A percentile compares a stretch with the other conserved stretches of the same genome.
Conservation (phyloP, 345 rosid species). For the Anastatica hierochuntica region DNA sequence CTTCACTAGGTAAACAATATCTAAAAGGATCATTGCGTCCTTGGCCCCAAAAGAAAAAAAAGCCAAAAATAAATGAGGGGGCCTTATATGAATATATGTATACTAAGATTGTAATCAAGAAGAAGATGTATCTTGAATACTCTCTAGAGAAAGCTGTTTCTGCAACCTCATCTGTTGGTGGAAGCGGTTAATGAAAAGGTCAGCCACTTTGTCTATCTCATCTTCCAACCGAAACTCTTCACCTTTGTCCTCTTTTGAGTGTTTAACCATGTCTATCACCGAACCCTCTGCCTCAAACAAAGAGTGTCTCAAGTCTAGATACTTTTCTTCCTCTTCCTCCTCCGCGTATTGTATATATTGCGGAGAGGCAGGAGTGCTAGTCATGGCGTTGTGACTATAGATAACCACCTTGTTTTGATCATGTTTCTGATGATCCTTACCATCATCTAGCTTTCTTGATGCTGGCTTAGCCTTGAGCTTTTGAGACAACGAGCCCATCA, state of each 20-base stretch:
- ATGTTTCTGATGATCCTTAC: too few species aligned
- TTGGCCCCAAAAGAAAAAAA: too few species aligned
- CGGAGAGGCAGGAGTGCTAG: slow-evolving; percentile 21
- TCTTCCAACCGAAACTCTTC: slow-evolving; percentile 71
- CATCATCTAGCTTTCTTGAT: slow-evolving; percentile 11
- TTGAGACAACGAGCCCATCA: slow-evolving; percentile 36
- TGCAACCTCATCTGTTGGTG: slow-evolving; percentile 67
- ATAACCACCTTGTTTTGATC: slow-evolving; percentile 21
- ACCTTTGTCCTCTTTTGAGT: slow-evolving; percentile 47
- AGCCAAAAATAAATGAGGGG: too few species aligned
- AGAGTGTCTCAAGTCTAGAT: slow-evolving; percentile 48
- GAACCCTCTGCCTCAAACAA: slow-evolving; percentile 52
- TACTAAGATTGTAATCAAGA: too few species aligned
- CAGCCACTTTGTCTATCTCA: slow-evolving; percentile 74
- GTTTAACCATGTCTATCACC: slow-evolving; percentile 67
- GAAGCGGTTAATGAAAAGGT: slow-evolving; percentile 60
- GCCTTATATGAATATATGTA: too few species aligned
- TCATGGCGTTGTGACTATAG: slow-evolving; percentile 17
- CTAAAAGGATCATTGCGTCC: too few species aligned
- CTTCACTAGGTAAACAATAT: too few species aligned
- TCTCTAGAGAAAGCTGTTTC: slow-evolving; percentile 48
- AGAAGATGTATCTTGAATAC: slow-evolving; percentile 2
- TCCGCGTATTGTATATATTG: slow-evolving; percentile 11
- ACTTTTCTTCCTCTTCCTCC: slow-evolving; percentile 25
- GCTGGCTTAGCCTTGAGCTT: slow-evolving; percentile 37